Base-by-base conservation (phyloP, 257 asterid genomes). In the Thymus quinquecostatus region DNA sequence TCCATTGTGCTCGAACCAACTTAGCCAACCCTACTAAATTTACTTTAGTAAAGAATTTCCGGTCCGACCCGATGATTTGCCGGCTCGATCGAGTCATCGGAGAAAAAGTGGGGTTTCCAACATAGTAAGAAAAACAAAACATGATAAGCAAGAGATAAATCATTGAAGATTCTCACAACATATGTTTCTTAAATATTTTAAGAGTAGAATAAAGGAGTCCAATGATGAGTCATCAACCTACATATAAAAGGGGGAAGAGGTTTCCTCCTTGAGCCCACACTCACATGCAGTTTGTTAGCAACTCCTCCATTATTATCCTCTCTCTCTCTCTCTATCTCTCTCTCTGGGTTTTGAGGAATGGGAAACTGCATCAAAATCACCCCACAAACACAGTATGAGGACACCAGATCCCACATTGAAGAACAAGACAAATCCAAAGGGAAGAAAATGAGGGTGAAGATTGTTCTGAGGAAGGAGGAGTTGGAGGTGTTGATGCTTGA, bases 391-490 rank as follows among this genome's bases (percentile, higher is more conserved):
- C 29, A 12, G n/a, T 8, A 14, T 30, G 3, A 56, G n/a, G 14
- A 56, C 29, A 30, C 10, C 41, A 56, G 41, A 54, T 54, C 60
- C 36, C 60, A 54, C 28, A 33, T 34, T 32, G 72, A 36, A 36
- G 41, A 14, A 4, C 33, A 40, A 60, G 55, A 53, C 5, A 51
- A 60, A 53, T 53, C 32, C 7, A 66, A 54, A 21, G 1, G 13
- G 13, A 38, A 34, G n/a, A 69, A 14, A 11, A 62, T 36, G 81
- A 87, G 88, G 65, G 57, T 87, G 50, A 87, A 87, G 74, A 77
- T 87, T 14, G 80, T 85, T 11, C 55, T 85, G 82, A 80, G 83
- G 6, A 85, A 83, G 54, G 86, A 85, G 12, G 93, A 87, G 78
- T 40, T 87, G 47, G 87, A 80, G 13, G 69, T 77, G 86, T 63